Evolutionary conservation across 495 filamentous ascomycete species (phyloP).

Genomic region (Daldinia concentrica): DNA sequence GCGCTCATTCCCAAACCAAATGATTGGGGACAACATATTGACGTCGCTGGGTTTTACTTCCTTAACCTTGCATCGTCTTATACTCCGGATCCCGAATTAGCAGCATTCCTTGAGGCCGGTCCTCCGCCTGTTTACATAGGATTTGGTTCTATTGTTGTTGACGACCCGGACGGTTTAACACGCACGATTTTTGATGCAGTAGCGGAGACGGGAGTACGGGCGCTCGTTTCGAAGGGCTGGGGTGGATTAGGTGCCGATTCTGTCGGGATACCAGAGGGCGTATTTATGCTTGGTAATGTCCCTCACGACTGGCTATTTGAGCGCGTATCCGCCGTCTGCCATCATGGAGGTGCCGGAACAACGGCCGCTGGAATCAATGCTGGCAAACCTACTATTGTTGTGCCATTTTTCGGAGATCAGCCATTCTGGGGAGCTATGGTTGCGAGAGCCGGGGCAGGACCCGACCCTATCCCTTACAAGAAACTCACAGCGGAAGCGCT

Average conservation of each 20-base stretch:
- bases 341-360: conserved; percentile 86
- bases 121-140: conserved; percentile 82
- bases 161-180: conserved; percentile 74
- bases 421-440: conserved; percentile 86
- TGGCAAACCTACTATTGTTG: conserved; percentile 76
- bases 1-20: conserved; percentile 80
- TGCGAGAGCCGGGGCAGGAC: conserved; percentile 74
- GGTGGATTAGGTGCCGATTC: conserved; percentile 74
- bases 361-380: conserved; percentile 76
- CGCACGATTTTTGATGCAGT: conserved; percentile 75
- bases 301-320: conserved; percentile 88
- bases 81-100: conserved; percentile 68
- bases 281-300: conserved; percentile 81
- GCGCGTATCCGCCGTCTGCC: conserved; percentile 77
- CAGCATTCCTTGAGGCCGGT: conserved; percentile 69
- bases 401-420: conserved; percentile 89
- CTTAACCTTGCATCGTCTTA: conserved; percentile 71
- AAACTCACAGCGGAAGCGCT: conserved; percentile 70
- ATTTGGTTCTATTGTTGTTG: conserved; percentile 84
- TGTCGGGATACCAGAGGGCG: conserved; percentile 66
- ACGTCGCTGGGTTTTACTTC: conserved; percentile 79
- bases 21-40: conserved; percentile 78
- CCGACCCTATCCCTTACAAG: conserved; percentile 74
- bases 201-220: conserved; percentile 69
- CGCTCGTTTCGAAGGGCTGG: conserved; percentile 84